Evolutionary conservation across 2,329 filamentous ascomycete species (phyloP).

Genomic region (Apiospora saccharicola): DNA sequence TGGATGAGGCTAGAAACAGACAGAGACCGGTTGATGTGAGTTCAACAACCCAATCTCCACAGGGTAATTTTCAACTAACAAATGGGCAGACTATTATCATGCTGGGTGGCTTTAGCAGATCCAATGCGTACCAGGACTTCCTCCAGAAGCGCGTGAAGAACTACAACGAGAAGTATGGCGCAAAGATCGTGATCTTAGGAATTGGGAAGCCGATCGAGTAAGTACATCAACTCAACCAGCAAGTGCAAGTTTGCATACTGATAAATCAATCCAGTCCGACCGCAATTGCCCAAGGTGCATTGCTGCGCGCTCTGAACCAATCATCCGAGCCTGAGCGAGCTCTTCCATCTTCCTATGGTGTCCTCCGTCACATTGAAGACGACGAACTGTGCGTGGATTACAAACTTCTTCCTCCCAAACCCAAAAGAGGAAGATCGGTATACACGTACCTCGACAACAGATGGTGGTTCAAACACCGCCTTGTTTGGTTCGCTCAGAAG

Average conservation of each 20-base stretch:
- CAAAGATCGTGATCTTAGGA: not conserved
- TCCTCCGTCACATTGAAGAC: constrained; percentile 4
- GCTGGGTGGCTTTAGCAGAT: not conserved
- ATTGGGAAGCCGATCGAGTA: not conserved
- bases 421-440: not conserved
- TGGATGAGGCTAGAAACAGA: not conserved
- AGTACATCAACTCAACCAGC: not conserved
- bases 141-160: not conserved
- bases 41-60: not conserved
- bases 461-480: not conserved
- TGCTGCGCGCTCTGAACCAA: not conserved
- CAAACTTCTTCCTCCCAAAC: not conserved
- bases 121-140: not conserved
- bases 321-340: not conserved
- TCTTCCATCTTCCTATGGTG: not conserved
- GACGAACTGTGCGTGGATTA: not conserved
- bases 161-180: not conserved
- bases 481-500: not conserved
- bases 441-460: not conserved
- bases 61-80: not conserved
- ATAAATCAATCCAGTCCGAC: not conserved
- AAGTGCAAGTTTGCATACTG: not conserved
- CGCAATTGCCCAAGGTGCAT: not conserved
- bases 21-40: not conserved
- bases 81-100: not conserved